phyloP scores from a whole-genome alignment of 768 basidiomycete species.

The Suillus subalutaceus region DNA sequence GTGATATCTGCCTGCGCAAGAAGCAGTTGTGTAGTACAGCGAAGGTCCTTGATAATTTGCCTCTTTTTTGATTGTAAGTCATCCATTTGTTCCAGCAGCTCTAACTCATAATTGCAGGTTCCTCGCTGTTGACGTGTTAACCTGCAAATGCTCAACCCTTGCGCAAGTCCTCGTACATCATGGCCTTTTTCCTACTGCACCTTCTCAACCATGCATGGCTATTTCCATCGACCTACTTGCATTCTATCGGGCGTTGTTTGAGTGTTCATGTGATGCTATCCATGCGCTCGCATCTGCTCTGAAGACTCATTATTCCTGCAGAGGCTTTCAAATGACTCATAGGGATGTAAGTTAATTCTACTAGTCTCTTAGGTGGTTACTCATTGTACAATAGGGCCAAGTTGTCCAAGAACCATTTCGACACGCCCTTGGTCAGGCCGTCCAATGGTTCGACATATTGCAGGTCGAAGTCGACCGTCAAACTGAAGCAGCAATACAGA shows the following conservation, averaged over 20 bases:
- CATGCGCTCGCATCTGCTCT: constrained; percentile 11
- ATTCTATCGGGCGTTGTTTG: constrained; percentile 37
- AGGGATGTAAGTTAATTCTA: constrained; percentile 7
- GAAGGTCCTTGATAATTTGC: background rate
- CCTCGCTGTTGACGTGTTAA: constrained; percentile 8
- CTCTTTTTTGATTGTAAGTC: constrained; percentile 13
- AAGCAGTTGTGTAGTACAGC: background rate
- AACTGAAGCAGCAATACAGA: constrained; percentile 17
- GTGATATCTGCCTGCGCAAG: constrained; percentile 4
- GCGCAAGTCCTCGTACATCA: constrained; percentile 27
- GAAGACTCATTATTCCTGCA: constrained; percentile 4
- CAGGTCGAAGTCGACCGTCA: constrained; percentile 14
- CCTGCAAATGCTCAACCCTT: constrained; percentile 26
- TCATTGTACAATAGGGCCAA: constrained; percentile 23
- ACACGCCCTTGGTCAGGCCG: constrained; percentile 23
- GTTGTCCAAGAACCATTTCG: constrained; percentile 34
- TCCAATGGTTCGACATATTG: constrained; percentile 33
- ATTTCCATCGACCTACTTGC: constrained; percentile 34
- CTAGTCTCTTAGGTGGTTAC: constrained; percentile 12
- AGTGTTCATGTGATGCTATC: constrained; percentile 36
- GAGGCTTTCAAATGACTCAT: constrained; percentile 19
- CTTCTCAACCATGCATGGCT: constrained; percentile 15
- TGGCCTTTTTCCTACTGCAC: constrained; percentile 36
- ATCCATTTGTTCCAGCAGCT: background rate
- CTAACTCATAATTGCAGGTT: constrained; percentile 17